Base-by-base conservation (phyloP, 768 basidiomycete genomes). In the Lyophyllum decastes region DNA sequence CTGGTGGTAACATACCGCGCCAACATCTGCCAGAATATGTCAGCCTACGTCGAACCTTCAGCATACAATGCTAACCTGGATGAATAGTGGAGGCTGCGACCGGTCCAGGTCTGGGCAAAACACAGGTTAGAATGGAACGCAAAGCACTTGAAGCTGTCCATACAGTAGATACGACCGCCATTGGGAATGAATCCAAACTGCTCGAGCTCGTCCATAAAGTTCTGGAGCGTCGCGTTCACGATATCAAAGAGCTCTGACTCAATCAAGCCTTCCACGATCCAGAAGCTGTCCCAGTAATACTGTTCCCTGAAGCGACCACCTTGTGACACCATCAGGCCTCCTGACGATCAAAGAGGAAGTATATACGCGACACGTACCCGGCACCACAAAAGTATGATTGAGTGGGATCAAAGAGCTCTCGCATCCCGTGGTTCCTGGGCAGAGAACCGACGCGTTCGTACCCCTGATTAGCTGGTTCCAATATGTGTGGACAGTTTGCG, bases 121-220 rank as follows among this genome's bases (percentile, higher is more conserved):
- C 17, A n/a, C 33, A 40, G 24, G 26, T 60, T 35, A 52, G 50
- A 25, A 44, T 19, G 40, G 8, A 1, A 49, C 8, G 41, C 22
- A 30, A 24, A 65, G 24, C 55, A 40, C 14, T 21, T 25, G 9
- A 10, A 22, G 22, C 69, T 74, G 56, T 19, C 54, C 72, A 49
- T 64, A 88, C 89, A 97, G 66, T 97, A 97, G 50, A 91, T 93
- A 11, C 94, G 82, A 3, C 94, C 95, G 7, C 95, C 95, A 65
- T 97, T 98, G 1, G 95, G 95, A 60, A 98, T 88, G 75, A 97
- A 98, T 0, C 95, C 95, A 64, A 91, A 85, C 22, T 69, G 68
- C 40, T 89, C 85, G 46, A 98, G 76, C 68, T 96, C 88, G 66
- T 98, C 95, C 94, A 97, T 95, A 67, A 98, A 97, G 74, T 97